Evolutionary conservation across 129 eudicot species (phyloP), one percentile per base, ranked within the genome.

Genomic region (Escallonia herrerae): DNA sequence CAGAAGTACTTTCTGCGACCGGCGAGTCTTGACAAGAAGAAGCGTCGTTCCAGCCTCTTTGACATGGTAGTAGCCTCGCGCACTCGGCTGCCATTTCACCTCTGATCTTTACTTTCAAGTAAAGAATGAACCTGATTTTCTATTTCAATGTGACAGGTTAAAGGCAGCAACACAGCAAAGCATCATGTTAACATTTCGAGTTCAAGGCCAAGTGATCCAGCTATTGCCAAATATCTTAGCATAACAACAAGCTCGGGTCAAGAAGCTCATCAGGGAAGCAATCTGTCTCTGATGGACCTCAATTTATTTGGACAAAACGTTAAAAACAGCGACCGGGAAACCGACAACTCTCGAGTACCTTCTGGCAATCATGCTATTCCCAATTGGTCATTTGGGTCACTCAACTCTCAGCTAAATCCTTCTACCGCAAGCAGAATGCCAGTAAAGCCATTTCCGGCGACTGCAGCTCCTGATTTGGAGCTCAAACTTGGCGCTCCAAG

Each of bases 1-100:
- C 96, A 89, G 56, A 89, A 89, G 72, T 83, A 85, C 66, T 89
- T 89, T 49, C 96, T 89, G 45, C 76, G 96, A 2, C 94, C 71
- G 43, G 80, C 76, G 1, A 74, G 63, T 68, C 76, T 85, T 13
- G 67, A 72, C 66, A 89, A 84, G 81, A 89, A 82, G 69, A 85
- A 78, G 59, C 83, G 90, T 0, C 96, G 96, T 40, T 78, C 90
- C 3, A 89, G 96, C 81, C 94, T 89, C 58, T 89, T 89, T 63
- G 90, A 89, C 80, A 76, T 82, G 94, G 96, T 85, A 79, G 0
- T 4, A 47, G 8, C 44, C 8, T 51, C 12, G 8, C 0, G 12
- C 14, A 6, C 12, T 51, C 56, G 8, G 3, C 3, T 51, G 3
- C 33, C 33, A 22, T 22, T 22, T 22, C 33, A 22, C 33, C 33